phyloP scores from a whole-genome alignment of 176 grass and related monocot genomes.

The Triticum monococcum region DNA sequence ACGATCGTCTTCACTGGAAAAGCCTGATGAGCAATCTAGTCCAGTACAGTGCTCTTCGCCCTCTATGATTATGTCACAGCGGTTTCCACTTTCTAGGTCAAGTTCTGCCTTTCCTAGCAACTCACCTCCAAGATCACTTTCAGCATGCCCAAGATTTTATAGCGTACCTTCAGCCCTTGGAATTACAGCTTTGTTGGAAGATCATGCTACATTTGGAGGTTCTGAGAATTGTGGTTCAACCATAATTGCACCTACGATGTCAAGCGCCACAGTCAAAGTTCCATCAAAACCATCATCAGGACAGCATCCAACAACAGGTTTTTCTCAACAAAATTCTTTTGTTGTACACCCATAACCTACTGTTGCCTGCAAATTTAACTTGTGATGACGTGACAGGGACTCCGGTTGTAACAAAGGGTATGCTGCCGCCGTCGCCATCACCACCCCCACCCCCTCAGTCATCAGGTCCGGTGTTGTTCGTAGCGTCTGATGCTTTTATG shows the following conservation, averaged over 20 bases:
- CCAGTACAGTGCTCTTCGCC: constrained; percentile 28
- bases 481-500: constrained; percentile 5
- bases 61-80: constrained; percentile 56
- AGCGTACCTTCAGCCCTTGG: constrained; percentile 69
- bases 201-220: constrained; percentile 44
- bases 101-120: constrained; percentile 42
- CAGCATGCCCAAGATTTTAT: constrained; percentile 55
- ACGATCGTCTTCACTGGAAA: constrained; percentile 19
- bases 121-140: constrained; percentile 42
- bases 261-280: constrained; percentile 8
- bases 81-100: constrained; percentile 59
- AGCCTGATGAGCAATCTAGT: constrained; percentile 23
- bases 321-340: constrained; percentile 15
- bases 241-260: constrained; percentile 13
- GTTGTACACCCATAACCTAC: constrained; percentile 14
- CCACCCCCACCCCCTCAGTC: background rate
- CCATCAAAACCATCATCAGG: constrained; percentile 28
- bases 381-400: constrained; percentile 20
- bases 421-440: background rate
- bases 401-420: constrained; percentile 22
- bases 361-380: constrained; percentile 21
- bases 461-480: background rate
- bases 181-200: constrained; percentile 72
- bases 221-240: constrained; percentile 36
- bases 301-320: constrained; percentile 35